Percentiles rank a stretch among this genome's conserved stretches.
Conservation (phyloP, 257 asterid species). For the Catharanthus roseus region DNA sequence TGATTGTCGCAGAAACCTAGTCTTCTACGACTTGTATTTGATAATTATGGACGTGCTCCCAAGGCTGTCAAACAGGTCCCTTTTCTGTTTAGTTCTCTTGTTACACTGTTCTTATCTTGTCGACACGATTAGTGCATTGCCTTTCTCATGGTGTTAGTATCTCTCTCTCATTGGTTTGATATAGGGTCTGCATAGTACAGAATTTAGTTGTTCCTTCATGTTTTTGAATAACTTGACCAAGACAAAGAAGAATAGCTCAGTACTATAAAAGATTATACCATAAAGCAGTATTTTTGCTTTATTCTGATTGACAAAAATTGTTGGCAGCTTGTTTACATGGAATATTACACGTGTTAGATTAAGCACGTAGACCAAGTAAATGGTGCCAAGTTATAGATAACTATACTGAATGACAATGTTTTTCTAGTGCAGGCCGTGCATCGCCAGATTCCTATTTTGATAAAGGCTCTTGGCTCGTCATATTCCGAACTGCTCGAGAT, state of each 20-base stretch:
- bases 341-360: not conserved
- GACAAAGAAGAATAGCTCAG: not conserved
- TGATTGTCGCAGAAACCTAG: conserved; percentile 59
- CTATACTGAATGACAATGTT: not conserved
- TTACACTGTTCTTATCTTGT: not conserved
- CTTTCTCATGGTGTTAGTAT: not conserved
- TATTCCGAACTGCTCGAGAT: conserved; percentile 68
- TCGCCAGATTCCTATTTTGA: conserved; percentile 78
- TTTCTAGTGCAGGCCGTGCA: conserved; percentile 65
- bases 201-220: not conserved
- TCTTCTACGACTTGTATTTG: conserved; percentile 79
- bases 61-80: conserved; percentile 87
- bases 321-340: not conserved
- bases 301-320: not conserved
- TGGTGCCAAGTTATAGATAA: not conserved
- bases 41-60: conserved; percentile 54
- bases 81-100: conserved; percentile 13
- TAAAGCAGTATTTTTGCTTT: not conserved
- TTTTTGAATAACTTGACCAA: not conserved
- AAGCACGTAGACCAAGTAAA: not conserved
- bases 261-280: not conserved
- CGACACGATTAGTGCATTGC: not conserved
- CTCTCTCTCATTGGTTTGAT: conserved; percentile 5
- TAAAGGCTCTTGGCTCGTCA: conserved; percentile 66
- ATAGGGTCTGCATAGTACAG: not conserved